Evolutionary conservation across 2,329 filamentous ascomycete genomes (phyloP).

Genomic region (Ustulina deusta): DNA sequence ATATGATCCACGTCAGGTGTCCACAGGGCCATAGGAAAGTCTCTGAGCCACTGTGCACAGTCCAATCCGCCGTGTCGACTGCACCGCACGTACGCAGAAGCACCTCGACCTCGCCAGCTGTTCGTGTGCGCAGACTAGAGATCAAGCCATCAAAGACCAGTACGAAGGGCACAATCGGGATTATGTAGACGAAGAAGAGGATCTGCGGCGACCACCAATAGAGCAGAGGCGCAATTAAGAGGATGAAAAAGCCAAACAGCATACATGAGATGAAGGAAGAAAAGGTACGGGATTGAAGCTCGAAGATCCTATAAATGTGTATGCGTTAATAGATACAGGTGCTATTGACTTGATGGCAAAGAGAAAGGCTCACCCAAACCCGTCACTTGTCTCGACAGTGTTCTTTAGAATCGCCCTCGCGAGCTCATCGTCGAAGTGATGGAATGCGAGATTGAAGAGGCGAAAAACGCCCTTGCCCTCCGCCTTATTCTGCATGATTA

Average conservation of each 20-base stretch:
- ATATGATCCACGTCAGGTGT: conserved; percentile 65
- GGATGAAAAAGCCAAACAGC: conserved; percentile 64
- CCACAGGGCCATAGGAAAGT: conserved; percentile 64
- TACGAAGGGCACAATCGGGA: conserved; percentile 76
- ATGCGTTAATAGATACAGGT: background rate
- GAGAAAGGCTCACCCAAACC: conserved; percentile 63
- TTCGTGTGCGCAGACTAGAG: conserved; percentile 75
- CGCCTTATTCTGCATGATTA: conserved; percentile 54
- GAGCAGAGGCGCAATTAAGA: conserved; percentile 65
- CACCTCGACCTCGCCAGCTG: conserved; percentile 71
- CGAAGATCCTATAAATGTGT: conserved; percentile 66
- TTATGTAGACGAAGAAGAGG: conserved; percentile 74
- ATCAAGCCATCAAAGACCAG: conserved; percentile 77
- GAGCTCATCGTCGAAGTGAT: conserved; percentile 77
- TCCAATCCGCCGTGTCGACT: conserved; percentile 58
- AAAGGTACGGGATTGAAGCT: conserved; percentile 75
- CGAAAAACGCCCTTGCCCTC: conserved; percentile 69
- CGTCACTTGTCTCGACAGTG: conserved; percentile 73
- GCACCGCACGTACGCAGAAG: conserved; percentile 68
- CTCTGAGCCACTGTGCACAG: conserved; percentile 61
- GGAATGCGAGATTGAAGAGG: conserved; percentile 80
- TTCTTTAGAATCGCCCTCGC: conserved; percentile 72
- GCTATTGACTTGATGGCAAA: background rate
- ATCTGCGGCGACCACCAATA: conserved; percentile 58
- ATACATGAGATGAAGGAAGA: conserved; percentile 66